Base-by-base conservation (phyloP, 2,329 filamentous ascomycete species). In the Epicoccum nigrum region DNA sequence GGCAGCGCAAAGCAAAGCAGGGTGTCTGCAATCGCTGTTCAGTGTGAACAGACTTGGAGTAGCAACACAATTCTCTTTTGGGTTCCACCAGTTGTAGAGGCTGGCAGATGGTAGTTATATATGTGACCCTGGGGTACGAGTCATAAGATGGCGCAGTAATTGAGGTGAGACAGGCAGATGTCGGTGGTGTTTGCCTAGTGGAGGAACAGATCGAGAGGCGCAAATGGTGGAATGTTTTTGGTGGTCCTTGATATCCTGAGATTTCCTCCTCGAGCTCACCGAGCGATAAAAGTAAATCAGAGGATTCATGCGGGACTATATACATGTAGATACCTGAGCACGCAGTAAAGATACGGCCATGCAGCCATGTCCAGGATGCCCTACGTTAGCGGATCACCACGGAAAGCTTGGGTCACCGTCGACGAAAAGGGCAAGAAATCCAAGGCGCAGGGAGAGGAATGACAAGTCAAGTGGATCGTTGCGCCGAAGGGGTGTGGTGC, bases 341-440 rank as follows among this genome's bases (percentile, higher is more conserved):
- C 47, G 45, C 39, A 41, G 47, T 50, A 56, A 48, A 64, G 64
- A 63, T 64, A 62, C 57, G 41, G 35, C 51, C 53, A 54, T 54
- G 57, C 51, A 48, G 53, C 57, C 55, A 55, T 62, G 45, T 64
- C 62, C 61, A 64, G 63, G 60, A 60, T 56, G 56, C 60, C 55
- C 63, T 65, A 52, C 65, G 61, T 65, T 71, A 71, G 68, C 64
- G 65, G 65, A 68, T 55, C 59, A 60, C 59, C 59, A 58, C 59
- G 64, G 62, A 66, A 71, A 71, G 69, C 69, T 71, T 71, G 66
- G 68, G 62, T 65, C 59, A 59, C 67, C 55, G 51, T 63, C 51
- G 60, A 63, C 62, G 39, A 55, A 64, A 68, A 53, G 49, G 59
- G 62, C 34, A 64, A 55, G 59, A 54, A 57, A 64, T 64, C 54